Evolutionary conservation across 176 grass and related monocot genomes (phyloP), one percentile per base, ranked within the genome.

Genomic region (Stipa capillata): DNA sequence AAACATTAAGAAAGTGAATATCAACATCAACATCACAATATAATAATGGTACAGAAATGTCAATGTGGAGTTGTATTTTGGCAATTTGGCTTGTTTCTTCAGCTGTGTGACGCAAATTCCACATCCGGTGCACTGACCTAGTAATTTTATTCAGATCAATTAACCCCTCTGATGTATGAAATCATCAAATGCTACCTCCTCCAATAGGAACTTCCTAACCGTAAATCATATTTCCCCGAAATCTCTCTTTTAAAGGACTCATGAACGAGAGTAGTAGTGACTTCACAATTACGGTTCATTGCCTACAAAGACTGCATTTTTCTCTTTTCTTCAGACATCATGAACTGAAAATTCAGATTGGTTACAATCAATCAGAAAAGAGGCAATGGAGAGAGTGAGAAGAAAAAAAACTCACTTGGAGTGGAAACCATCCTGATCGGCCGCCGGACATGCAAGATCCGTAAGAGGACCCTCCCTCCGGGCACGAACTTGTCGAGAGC

Each of bases 401-500:
- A n/a, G 58, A 23, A 11, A 35, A 7, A 40, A 60, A 16, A 35
- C 94, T 80, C 65, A 97, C 94, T 97, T 83, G 91, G 91, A 31
- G 94, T 97, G 4, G 94, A 91, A 65, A 97, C 82, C 91, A 88
- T 90, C 74, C 71, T 94, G 81, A 87, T 86, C 28, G 43, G 60
- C 5, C 87, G 85, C 15, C 76, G 85, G 76, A 97, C 85, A 78
- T 94, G 60, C 36, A 97, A 53, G 79, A 97, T 86, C 89, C 85
- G 84, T 85, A 97, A 90, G 66, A 87, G 50, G 80, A 48, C 73
- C 86, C 79, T 68, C 17, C 89, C 85, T 73, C 94, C 89, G 10
- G 87, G 79, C 10, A 84, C 69, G 78, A 97, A 94, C 84, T 92
- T 97, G 37, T 97, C 89, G 41, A 97, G 86, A 70, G 94, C 94